Percentiles rank a stretch among this genome's conserved stretches.
phyloP scores from a whole-genome alignment of 805 yeast genomes.

The Hanseniaspora lindneri region DNA sequence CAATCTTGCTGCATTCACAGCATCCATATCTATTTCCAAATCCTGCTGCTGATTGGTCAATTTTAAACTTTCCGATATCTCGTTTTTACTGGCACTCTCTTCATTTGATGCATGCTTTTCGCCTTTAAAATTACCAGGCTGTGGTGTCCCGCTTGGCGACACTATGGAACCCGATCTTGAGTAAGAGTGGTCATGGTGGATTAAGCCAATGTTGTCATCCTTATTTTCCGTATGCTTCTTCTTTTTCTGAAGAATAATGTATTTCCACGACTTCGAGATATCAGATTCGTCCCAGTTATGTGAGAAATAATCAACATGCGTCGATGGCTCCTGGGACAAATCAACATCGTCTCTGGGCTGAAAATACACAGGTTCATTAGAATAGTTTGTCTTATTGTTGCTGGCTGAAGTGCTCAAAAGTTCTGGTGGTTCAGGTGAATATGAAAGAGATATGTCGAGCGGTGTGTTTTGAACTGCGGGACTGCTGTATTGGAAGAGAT shows the following conservation, averaged over 20 bases:
- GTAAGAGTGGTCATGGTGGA: constrained; percentile 7
- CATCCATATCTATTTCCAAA: constrained; percentile 34
- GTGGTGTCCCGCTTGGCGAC: constrained; percentile 1
- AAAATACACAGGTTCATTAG: constrained; percentile 17
- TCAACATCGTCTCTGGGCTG: constrained; percentile 77
- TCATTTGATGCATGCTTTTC: not conserved
- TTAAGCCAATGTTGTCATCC: constrained; percentile 2
- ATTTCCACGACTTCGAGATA: constrained; percentile 90
- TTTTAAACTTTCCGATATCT: not conserved
- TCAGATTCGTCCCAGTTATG: constrained; percentile 94
- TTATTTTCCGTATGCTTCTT: constrained; percentile 19
- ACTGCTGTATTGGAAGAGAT: not conserved
- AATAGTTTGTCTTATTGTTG: constrained; percentile 8
- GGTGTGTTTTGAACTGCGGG: constrained; percentile 7
- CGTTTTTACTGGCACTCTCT: not conserved
- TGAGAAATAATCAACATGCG: constrained; percentile 88
- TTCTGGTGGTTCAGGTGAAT: constrained; percentile 16
- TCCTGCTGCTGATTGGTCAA: constrained; percentile 9
- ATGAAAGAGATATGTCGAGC: not conserved
- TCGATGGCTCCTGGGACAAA: constrained; percentile 64
- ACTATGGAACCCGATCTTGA: constrained; percentile 10
- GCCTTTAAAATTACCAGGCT: not conserved
- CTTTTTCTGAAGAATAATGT: constrained; percentile 68
- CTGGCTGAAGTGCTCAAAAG: no score
- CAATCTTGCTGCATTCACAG: constrained; percentile 67